Evolutionary conservation across 2,329 filamentous ascomycete genomes (phyloP).

Genomic region (Alternaria postmessia): DNA sequence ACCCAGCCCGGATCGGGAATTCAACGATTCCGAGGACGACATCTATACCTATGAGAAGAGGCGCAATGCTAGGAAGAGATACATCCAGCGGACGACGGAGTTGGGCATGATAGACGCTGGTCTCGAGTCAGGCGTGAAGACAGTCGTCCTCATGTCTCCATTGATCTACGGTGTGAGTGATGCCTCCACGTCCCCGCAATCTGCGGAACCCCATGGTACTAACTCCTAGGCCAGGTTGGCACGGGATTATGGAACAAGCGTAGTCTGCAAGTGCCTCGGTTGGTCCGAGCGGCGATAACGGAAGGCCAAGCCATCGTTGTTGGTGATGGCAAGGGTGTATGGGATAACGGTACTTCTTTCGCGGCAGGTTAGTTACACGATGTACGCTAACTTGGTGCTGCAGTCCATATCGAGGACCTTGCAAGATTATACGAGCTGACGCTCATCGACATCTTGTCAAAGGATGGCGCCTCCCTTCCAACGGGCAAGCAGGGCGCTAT

Average conservation of each 20-base stretch:
- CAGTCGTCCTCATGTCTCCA: conserved; percentile 4
- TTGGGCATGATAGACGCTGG: conserved; percentile 7
- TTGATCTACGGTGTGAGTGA: conserved; percentile 6
- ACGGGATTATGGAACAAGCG: conserved; percentile 7
- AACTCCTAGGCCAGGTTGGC: background rate
- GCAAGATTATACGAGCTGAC: background rate
- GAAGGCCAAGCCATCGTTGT: conserved; percentile 6
- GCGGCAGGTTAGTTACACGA: background rate
- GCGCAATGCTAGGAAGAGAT: background rate
- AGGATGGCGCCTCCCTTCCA: conserved; percentile 1
- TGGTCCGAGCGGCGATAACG: conserved; percentile 4
- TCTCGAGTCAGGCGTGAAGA: conserved; percentile 1
- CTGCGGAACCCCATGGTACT: background rate
- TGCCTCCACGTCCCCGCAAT: background rate
- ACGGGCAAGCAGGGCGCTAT: conserved; percentile 2
- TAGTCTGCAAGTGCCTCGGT: conserved; percentile 6
- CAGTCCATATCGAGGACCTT: background rate
- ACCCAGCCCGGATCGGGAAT: background rate
- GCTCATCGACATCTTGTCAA: background rate
- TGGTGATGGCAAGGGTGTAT: conserved; percentile 2
- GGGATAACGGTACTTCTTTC: conserved; percentile 4
- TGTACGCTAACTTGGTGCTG: background rate
- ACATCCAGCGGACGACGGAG: conserved; percentile 4
- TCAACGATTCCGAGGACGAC: background rate
- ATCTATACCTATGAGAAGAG: conserved; percentile 2